Percentiles rank a stretch among this genome's conserved stretches.
These are phyloP conservation scores for Erythrophleum fordii DNA, from an alignment of 306 rosid genomes.

Conservation along the genomic window DNA sequence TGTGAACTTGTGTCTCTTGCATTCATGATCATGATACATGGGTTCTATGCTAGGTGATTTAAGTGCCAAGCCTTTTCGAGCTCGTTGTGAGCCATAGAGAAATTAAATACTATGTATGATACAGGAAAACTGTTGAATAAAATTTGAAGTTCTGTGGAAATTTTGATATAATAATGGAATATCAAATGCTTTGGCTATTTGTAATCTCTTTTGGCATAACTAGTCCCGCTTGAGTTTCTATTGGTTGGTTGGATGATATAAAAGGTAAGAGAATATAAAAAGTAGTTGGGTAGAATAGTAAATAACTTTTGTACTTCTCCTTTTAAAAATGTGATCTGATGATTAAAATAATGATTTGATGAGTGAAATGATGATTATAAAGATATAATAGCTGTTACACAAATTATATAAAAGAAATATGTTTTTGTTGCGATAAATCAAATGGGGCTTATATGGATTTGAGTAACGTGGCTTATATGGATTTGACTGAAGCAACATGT, in stretches of 20 bases:
- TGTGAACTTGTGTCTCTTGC: neutral
- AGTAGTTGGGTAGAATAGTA: too few species aligned
- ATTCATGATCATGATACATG: neutral
- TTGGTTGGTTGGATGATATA: neutral
- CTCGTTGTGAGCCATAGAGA: neutral
- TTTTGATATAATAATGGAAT: slow-evolving; percentile 9
- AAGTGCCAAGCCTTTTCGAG: slow-evolving; percentile 11
- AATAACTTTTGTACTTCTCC: too few species aligned
- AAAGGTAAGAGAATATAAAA: too few species aligned
- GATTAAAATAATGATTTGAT: too few species aligned
- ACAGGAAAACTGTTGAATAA: neutral
- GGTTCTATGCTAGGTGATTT: slow-evolving; percentile 12
- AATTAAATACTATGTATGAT: neutral
- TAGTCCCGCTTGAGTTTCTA: slow-evolving; percentile 8
- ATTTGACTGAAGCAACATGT: neutral
- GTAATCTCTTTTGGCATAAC: slow-evolving; percentile 18
- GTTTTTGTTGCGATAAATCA: too few species aligned
- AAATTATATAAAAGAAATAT: too few species aligned
- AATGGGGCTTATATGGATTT: too few species aligned
- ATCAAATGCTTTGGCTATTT: neutral
- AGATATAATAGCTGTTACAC: too few species aligned
- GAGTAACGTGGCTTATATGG: too few species aligned
- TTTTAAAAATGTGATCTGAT: too few species aligned
- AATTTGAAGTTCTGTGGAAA: slow-evolving; percentile 11
- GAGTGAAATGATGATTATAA: too few species aligned